These are phyloP conservation scores for Hanseniaspora valbyensis DNA, from an alignment of 805 yeast genomes.

Conservation along the genomic window DNA sequence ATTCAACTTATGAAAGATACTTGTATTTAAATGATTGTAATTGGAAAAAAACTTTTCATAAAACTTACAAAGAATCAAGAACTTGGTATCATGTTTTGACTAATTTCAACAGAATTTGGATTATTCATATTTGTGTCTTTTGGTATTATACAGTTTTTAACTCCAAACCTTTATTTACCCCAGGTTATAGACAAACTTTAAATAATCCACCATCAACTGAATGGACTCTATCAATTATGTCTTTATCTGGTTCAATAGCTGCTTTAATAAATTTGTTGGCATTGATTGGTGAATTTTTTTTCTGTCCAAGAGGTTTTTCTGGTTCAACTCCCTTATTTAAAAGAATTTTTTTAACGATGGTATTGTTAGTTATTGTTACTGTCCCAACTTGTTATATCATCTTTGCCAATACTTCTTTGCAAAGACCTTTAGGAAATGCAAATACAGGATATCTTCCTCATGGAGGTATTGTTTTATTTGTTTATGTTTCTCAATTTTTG, in stretches of 20 bases:
- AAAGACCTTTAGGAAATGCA: slow-evolving; percentile 48
- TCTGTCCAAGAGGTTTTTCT: slow-evolving; percentile 61
- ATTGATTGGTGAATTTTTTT: slow-evolving; percentile 43
- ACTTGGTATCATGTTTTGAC: slow-evolving; percentile 64
- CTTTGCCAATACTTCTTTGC: slow-evolving; percentile 23
- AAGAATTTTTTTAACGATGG: slow-evolving; percentile 35
- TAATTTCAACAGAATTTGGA: slow-evolving; percentile 71
- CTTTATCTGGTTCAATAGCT: slow-evolving; percentile 57
- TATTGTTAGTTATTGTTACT: slow-evolving; percentile 36
- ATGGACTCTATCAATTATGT: slow-evolving; percentile 43
- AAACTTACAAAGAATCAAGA: slow-evolving; percentile 65
- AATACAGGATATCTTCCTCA: slow-evolving; percentile 44
- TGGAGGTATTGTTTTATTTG: slow-evolving; percentile 31
- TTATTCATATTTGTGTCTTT: slow-evolving; percentile 57
- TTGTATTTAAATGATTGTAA: slow-evolving; percentile 40
- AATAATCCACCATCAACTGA: slow-evolving; percentile 53
- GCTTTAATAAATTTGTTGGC: slow-evolving; percentile 46
- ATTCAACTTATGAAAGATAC: slow-evolving; percentile 48
- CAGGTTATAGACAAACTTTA: slow-evolving; percentile 38
- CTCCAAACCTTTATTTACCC: slow-evolving; percentile 55
- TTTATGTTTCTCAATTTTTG: slow-evolving; percentile 40
- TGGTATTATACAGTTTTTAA: slow-evolving; percentile 68
- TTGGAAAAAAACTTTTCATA: slow-evolving; percentile 60
- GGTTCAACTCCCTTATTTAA: slow-evolving; percentile 52
- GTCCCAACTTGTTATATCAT: slow-evolving; percentile 44